These are phyloP conservation scores for Hemisphaericaspora subhashii DNA, from an alignment of 1,139 yeast species.

Conservation along the genomic window DNA sequence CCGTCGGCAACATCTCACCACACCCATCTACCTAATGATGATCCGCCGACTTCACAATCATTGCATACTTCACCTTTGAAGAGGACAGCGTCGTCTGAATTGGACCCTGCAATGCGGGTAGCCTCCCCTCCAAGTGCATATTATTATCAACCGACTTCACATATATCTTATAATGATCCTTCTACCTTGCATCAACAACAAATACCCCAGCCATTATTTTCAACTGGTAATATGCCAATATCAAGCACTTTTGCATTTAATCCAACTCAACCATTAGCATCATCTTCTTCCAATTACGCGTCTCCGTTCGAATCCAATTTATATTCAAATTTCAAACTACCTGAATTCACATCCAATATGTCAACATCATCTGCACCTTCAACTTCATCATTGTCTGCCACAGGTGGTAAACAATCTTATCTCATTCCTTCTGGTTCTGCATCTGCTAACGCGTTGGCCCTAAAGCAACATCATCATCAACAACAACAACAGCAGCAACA, in stretches of 20 bases:
- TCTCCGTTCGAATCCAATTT: constrained; percentile 10
- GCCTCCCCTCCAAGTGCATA: constrained; percentile 10
- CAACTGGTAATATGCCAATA: constrained; percentile 1
- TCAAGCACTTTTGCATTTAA: constrained; percentile 6
- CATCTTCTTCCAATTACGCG: constrained; percentile 8
- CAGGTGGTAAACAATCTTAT: constrained; percentile 9
- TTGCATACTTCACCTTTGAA: constrained; percentile 15
- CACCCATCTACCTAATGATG: neutral
- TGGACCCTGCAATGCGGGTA: constrained; percentile 10
- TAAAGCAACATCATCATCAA: constrained; percentile 7
- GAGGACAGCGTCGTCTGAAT: constrained; percentile 12
- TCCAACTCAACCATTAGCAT: constrained; percentile 6
- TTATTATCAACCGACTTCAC: constrained; percentile 9
- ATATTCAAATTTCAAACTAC: constrained; percentile 10
- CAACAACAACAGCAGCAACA: too few relatives aligned
- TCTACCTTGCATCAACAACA: constrained; percentile 6
- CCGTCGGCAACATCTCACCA: constrained; percentile 2
- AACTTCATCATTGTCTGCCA: constrained; percentile 12
- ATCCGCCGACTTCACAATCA: neutral
- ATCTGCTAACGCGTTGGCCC: neutral
- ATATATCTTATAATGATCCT: constrained; percentile 1
- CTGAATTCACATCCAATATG: constrained; percentile 7
- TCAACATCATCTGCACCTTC: constrained; percentile 11
- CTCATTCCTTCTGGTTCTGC: constrained; percentile 7
- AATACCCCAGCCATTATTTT: constrained; percentile 7